These are phyloP conservation scores for Hibiscus tridactylites DNA, from an alignment of 345 rosid species.

Conservation along the genomic window DNA sequence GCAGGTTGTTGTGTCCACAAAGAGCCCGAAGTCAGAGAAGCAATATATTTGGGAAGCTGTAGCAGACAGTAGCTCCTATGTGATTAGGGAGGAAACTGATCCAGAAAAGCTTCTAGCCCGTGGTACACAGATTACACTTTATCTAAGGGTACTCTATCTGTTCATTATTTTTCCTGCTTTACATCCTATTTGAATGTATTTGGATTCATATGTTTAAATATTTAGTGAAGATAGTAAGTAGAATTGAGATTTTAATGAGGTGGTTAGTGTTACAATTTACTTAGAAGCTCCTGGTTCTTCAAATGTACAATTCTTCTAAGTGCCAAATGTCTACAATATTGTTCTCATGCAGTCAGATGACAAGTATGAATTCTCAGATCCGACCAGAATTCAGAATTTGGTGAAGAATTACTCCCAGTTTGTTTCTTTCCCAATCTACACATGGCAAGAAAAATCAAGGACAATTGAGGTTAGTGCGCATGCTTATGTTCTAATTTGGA, in stretches of 20 bases:
- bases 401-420: neutral
- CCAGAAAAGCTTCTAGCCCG: neutral
- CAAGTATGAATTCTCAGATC: neutral
- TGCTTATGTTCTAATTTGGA: neutral
- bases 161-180: neutral
- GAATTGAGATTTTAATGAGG: neutral
- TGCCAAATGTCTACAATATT: neutral
- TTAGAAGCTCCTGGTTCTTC: neutral
- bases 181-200: neutral
- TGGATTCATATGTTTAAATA: neutral
- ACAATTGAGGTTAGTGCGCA: neutral
- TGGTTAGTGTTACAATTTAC: neutral
- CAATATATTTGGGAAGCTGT: conserved; percentile 90
- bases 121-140: neutral
- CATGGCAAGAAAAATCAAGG: neutral
- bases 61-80: conserved; percentile 85
- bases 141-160: neutral
- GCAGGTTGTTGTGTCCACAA: conserved; percentile 78
- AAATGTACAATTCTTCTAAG: neutral
- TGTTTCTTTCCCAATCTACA: neutral
- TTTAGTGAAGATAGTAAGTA: neutral
- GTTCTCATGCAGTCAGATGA: neutral
- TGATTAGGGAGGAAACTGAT: conserved; percentile 11
- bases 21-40: conserved; percentile 85
- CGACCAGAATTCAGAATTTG: neutral